These are phyloP conservation scores for Curvularia sp. DNA, from an alignment of 2,329 filamentous ascomycete species.

Conservation along the genomic window DNA sequence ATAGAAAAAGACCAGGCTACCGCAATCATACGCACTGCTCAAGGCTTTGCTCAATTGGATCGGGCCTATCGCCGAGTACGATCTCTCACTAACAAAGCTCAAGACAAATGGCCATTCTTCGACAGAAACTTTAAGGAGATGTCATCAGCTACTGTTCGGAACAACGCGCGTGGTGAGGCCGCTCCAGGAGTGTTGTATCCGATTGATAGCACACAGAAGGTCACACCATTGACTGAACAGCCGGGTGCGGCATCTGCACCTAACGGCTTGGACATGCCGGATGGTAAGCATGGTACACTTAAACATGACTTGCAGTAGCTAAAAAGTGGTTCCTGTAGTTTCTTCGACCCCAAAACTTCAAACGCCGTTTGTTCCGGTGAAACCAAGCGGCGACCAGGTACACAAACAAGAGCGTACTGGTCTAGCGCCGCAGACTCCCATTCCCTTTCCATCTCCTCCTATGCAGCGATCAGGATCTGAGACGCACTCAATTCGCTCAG, in stretches of 20 bases:
- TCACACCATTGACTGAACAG: not conserved
- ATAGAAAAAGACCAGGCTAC: conserved; percentile 11
- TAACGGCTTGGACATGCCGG: not conserved
- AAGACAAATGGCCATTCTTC: conserved; percentile 46
- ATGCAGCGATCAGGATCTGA: not conserved
- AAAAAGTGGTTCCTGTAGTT: not conserved
- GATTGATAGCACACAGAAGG: conserved; percentile 4
- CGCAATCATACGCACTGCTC: conserved; percentile 26
- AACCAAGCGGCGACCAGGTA: conserved; percentile 2
- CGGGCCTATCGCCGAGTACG: conserved; percentile 40
- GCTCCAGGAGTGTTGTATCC: conserved; percentile 19
- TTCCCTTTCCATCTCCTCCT: conserved; percentile 3
- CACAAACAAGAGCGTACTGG: conserved; percentile 1
- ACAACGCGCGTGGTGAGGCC: conserved; percentile 26
- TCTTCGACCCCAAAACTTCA: conserved; percentile 5
- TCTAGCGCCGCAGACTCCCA: conserved; percentile 7
- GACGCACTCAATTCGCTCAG: not conserved
- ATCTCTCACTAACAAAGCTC: conserved; percentile 36
- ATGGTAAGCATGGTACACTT: conserved; percentile 3
- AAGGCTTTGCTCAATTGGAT: conserved; percentile 35
- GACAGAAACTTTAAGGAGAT: conserved; percentile 33
- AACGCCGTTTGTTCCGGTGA: conserved; percentile 10
- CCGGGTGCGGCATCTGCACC: not conserved
- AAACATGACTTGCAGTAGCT: not conserved
- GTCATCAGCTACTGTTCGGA: conserved; percentile 27